Conservation (phyloP, 179 eudicot species). For the Spinacia oleracea region DNA sequence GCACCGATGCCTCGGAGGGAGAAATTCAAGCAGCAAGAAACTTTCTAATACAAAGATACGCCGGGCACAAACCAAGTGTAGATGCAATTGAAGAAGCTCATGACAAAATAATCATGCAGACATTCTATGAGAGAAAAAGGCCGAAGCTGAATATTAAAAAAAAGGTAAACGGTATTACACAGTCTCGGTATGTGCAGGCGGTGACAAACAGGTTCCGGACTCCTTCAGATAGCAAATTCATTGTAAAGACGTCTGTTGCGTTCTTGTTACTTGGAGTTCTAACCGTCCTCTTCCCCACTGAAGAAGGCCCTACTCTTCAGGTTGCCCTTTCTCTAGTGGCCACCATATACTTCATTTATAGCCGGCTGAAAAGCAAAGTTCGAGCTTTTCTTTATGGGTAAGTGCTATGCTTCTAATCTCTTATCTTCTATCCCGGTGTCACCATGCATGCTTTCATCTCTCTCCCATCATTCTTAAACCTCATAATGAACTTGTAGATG, state of each 20-base stretch:
- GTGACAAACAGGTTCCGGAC: constrained; percentile 71
- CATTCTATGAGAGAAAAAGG: constrained; percentile 74
- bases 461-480: background rate
- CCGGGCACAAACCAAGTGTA: constrained; percentile 81
- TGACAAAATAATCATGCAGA: constrained; percentile 89
- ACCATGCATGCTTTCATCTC: constrained; percentile 1
- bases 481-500: background rate
- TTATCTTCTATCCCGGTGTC: background rate
- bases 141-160: constrained; percentile 81
- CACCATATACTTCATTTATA: constrained; percentile 69
- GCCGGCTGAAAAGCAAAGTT: constrained; percentile 68
- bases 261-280: constrained; percentile 72
- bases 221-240: constrained; percentile 68
- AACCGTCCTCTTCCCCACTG: constrained; percentile 87
- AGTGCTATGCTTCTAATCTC: constrained; percentile 22
- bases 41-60: constrained; percentile 77
- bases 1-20: constrained; percentile 88
- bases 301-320: constrained; percentile 96
- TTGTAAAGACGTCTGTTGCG: constrained; percentile 55
- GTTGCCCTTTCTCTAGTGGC: constrained; percentile 79
- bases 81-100: constrained; percentile 97
- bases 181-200: constrained; percentile 65
- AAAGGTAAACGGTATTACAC: constrained; percentile 70
- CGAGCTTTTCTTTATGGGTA: constrained; percentile 85
- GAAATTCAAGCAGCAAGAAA: constrained; percentile 91